phyloP scores from a whole-genome alignment of 345 rosid genomes.

The Hibiscus trionum region DNA sequence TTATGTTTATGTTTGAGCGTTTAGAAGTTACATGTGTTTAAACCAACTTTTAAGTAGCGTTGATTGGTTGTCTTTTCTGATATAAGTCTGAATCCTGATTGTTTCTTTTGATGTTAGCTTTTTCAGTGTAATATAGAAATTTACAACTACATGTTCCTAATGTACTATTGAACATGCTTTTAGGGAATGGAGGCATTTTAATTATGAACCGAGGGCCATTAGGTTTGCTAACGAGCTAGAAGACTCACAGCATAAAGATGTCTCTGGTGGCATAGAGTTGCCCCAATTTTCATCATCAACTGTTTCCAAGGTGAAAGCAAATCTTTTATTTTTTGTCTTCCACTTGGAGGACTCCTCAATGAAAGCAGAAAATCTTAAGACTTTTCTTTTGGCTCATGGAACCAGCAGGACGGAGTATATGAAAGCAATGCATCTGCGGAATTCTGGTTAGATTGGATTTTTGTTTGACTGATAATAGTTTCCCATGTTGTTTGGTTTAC shows the following conservation, averaged over 20 bases:
- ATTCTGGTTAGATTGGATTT: conserved; percentile 33
- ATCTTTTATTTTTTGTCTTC: not conserved
- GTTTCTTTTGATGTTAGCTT: not conserved
- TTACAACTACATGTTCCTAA: not conserved
- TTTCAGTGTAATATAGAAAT: not conserved
- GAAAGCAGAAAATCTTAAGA: not conserved
- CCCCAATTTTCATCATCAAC: conserved; percentile 83
- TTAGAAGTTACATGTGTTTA: not conserved
- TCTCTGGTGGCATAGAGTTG: conserved; percentile 27
- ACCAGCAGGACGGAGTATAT: conserved; percentile 21
- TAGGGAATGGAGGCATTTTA: conserved; percentile 65
- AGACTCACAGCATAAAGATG: conserved; percentile 12
- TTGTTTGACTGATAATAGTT: not conserved
- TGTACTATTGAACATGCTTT: not conserved
- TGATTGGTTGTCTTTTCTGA: too few relatives aligned
- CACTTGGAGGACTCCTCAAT: not conserved
- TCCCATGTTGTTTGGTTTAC: not conserved
- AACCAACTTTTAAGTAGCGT: not conserved
- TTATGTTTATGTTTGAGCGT: conserved; percentile 3
- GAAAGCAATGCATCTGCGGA: conserved; percentile 20
- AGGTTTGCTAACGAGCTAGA: conserved; percentile 42
- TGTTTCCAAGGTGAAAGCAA: conserved; percentile 49
- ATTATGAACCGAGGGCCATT: conserved; percentile 37
- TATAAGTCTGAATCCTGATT: not conserved
- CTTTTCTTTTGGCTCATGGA: not conserved